Base-by-base conservation (phyloP, 176 grass and related monocot genomes). In the Aegilops sharonensis region DNA sequence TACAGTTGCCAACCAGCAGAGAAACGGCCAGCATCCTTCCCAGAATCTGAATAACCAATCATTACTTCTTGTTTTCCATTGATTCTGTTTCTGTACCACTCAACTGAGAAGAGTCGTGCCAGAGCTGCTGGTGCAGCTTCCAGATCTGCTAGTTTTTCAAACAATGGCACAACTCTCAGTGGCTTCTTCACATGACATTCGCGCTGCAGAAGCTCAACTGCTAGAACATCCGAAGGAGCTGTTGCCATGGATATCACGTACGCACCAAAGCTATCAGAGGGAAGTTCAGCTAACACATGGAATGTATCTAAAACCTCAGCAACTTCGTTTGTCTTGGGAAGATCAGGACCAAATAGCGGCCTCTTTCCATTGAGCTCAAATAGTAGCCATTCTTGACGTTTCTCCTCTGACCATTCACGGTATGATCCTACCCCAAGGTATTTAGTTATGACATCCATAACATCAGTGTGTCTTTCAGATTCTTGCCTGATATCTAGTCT, bases 201-300 rank as follows among this genome's bases (percentile, higher is more conserved):
- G 80, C 93, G 85, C 48, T 98, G 95, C 81, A 98, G 89, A 76
- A 95, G 84, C 83, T 98, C 95, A 30, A 98, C 95, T 42, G 95
- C 95, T 70, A 98, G 84, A 90, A 98, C 95, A 94, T 98, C 95
- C 40, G 95, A 98, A 62, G 95, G 80, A 62, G 95, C 84, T 35
- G 93, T 98, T 60, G 95, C 95, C 95, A 98, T 98, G 40, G 95
- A 98, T 48, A 98, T 98, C 25, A 98, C 94, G 78, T 98, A 98
- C 43, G 95, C 95, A 35, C 95, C 95, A 85, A 98, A 98, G 62
- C 89, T 98, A 80, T 98, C 95, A 52, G 91, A 86, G 5, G 95
- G 95, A 63, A 95, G 91, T 85, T 98, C 95, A 78, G 95, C 83
- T 87, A 98, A 70, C n/a, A 98, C 95, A 68, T 98, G 87, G 20